Base-by-base conservation (phyloP, 495 filamentous ascomycete species). In the Pyrenula massariospora region DNA sequence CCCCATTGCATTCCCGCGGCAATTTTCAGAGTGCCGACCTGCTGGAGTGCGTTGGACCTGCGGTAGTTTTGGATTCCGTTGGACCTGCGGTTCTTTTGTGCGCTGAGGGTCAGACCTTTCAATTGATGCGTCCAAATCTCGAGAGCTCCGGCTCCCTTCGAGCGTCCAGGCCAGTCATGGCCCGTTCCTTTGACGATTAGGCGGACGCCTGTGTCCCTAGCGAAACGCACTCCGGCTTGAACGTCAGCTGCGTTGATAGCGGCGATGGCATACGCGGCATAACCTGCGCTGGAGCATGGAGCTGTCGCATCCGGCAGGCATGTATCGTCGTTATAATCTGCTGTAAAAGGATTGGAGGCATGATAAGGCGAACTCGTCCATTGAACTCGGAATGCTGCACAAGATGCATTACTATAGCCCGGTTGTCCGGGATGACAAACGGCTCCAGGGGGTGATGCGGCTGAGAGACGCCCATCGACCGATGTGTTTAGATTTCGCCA, bases 131-230 rank as follows among this genome's bases (percentile, higher is more conserved):
- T 84, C 82, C 82, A 86, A 31, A 86, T 65, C 23, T 66, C 66
- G 10, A 86, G 65, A 12, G 76, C 72, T 21, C 81, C 80, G 22
- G 70, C 70, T 21, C 83, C 83, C 12, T 72, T 76, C 3, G 77
- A 77, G 66, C 82, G 83, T 55, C 78, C 82, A 31, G 66, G 68
- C 68, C 80, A 84, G 62, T 85, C 82, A 58, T 87, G 85, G 24
- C 86, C 85, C 1, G 85, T 90, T 59, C 86, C 88, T 73, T 85
- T 86, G 54, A 87, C 73, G 0, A 82, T 70, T 1, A 89, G 66
- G 47, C 84, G 70, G 0, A 87, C 57, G 22, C 78, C 76, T 21
- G 70, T 69, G 21, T 84, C 77, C 50, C 76, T 71, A 1, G 84
- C 84, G 68, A 85, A 86, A 62, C 80, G 80, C 19, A 87, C 73